Evolutionary conservation across 805 yeast genomes (phyloP).

Genomic region (Metschnikowia reukaufii): DNA sequence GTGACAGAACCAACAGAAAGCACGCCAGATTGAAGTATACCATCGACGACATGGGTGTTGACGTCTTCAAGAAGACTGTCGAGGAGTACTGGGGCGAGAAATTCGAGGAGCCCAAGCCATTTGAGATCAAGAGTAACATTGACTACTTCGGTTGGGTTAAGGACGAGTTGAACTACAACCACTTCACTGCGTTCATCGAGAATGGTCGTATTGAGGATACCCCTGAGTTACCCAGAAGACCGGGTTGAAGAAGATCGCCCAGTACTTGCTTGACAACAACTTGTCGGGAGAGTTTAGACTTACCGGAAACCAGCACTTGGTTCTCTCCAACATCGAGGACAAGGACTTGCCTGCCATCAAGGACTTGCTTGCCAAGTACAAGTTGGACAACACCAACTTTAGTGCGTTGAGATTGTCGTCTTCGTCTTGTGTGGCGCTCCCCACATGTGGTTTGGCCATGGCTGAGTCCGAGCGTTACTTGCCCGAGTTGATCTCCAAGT

Average conservation of each 20-base stretch:
- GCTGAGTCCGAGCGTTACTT: conserved; percentile 95
- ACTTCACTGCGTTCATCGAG: conserved; percentile 91
- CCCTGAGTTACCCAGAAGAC: conserved; percentile 86
- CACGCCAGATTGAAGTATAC: conserved; percentile 98
- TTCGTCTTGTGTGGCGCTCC: conserved; percentile 97
- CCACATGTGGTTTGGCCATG: conserved; percentile 98
- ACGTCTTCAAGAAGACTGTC: conserved; percentile 71
- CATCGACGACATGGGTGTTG: conserved; percentile 90
- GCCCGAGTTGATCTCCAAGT: conserved; percentile 76
- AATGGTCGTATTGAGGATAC: conserved; percentile 96
- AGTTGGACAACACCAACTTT: conserved; percentile 78
- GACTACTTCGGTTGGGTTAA: conserved; percentile 94
- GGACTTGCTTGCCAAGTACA: conserved; percentile 63
- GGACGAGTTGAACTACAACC: conserved; percentile 81
- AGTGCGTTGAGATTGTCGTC: conserved; percentile 86
- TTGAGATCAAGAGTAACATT: conserved; percentile 79
- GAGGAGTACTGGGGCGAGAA: conserved; percentile 80
- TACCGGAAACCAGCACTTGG: conserved; percentile 93
- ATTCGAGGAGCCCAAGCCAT: conserved; percentile 69
- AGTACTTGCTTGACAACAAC: conserved; percentile 55
- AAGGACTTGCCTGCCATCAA: conserved; percentile 64
- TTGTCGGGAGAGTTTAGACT: conserved; percentile 80
- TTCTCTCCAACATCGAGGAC: conserved; percentile 72
- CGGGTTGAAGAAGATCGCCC: conserved; percentile 79
- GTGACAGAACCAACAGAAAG: conserved; percentile 94